Base-by-base conservation (phyloP, 2,329 filamentous ascomycete species). In the Xylogone sp. region DNA sequence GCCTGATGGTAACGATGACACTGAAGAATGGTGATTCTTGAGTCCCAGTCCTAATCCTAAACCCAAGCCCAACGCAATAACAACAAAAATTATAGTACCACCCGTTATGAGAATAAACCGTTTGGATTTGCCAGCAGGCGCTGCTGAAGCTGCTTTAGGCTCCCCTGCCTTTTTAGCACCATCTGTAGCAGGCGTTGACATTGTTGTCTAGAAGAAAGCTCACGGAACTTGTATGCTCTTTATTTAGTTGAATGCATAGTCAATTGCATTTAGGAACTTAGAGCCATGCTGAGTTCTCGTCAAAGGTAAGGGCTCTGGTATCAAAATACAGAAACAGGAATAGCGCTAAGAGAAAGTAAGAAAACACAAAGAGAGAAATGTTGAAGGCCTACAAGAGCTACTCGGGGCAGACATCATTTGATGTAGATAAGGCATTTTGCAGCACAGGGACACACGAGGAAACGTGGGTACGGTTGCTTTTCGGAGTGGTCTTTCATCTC, bases 21-120 rank as follows among this genome's bases (percentile, higher is more conserved):
- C 2, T 34, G 29, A 45, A n/a, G 49, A 46, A 18, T 50, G 51
- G 24, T 54, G 34, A 39, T 60, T 53, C 10, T 58, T 57, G 43
- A 60, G 29, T 16, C 57, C 57, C 18, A 59, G 42, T 13, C 57
- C 59, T 4, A 61, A 43, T 7, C 59, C 58, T 13, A 57, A 27
- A 21, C 58, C 57, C 4, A 60, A 49, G 12, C 51, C 55, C 19
- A 58, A 34, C 18, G 53, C 57, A 43, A 60, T 13, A 20, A 58
- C 34, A 27, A 50, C 42, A 22, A 53, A 31, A 18, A 50, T 6
- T 18, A 52, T 27, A n/a, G 43, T 21, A n/a, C 13, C 47, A 3
- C 47, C 50, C 3, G 22, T 16, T 21, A 53, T 10, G 9, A 55
- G 45, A 12, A 49, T 24, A 43, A 12, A 34, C 12, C 39, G 46